These are phyloP conservation scores for Amorphotheca resinae DNA, from an alignment of 495 filamentous ascomycete genomes.

Conservation along the genomic window DNA sequence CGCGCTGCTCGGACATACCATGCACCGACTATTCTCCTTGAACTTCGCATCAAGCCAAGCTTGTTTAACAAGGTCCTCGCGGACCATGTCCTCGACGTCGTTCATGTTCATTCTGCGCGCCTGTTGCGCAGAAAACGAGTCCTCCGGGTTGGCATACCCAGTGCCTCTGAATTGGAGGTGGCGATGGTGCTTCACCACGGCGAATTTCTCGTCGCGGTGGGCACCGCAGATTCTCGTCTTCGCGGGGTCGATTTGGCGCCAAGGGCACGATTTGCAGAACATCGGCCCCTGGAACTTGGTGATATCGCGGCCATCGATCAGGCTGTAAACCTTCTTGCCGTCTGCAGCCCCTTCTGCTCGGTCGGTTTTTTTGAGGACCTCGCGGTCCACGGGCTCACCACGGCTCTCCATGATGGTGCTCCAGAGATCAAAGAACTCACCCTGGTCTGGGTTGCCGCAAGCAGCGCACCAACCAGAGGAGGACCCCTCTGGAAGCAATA, in stretches of 20 bases:
- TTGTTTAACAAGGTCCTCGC: not conserved
- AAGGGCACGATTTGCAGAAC: not conserved
- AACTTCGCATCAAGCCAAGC: not conserved
- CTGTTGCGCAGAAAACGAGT: not conserved
- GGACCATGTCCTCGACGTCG: not conserved
- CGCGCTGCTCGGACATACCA: not conserved
- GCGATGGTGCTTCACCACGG: conserved; percentile 2
- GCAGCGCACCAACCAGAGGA: conserved; percentile 3
- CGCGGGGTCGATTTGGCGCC: not conserved
- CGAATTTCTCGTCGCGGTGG: not conserved
- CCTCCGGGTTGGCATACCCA: not conserved
- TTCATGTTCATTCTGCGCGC: not conserved
- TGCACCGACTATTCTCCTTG: not conserved
- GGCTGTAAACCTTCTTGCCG: not conserved
- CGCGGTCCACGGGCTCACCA: not conserved
- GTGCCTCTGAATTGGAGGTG: not conserved
- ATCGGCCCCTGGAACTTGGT: not conserved
- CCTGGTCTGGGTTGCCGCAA: not conserved
- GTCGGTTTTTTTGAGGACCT: not conserved
- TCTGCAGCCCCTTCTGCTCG: not conserved
- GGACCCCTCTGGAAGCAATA: conserved; percentile 3
- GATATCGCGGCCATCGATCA: conserved; percentile 1
- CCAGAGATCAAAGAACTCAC: not conserved
- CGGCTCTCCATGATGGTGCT: not conserved
- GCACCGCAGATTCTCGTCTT: conserved; percentile 1